Conservation (phyloP, 148 eudicot genomes). For the Bassia scoparia region DNA sequence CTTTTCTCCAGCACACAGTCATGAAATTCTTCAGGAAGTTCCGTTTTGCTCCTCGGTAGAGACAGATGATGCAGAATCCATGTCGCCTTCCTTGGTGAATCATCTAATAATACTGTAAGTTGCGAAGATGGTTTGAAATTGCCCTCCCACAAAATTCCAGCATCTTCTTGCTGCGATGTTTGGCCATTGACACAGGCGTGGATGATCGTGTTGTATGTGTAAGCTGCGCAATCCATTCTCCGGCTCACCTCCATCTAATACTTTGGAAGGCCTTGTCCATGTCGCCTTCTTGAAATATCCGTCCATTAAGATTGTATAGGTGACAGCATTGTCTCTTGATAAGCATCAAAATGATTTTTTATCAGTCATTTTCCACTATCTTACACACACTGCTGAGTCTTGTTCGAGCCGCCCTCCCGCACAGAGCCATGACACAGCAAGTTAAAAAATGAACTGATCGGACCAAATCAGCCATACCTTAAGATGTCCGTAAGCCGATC, state of each 20-base stretch:
- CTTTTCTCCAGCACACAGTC: no score
- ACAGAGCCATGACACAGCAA: no score
- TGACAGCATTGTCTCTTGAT: conserved; percentile 44
- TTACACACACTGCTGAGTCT: no score
- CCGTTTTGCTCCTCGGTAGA: no score
- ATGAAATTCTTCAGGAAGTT: no score
- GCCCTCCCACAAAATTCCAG: conserved; percentile 36
- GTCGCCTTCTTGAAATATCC: conserved; percentile 50
- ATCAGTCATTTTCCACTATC: no score
- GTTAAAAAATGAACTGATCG: no score
- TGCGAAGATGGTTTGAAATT: conserved; percentile 38
- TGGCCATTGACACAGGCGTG: conserved; percentile 52
- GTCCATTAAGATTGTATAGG: conserved; percentile 44
- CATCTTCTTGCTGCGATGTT: conserved; percentile 42
- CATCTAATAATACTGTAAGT: conserved; percentile 57
- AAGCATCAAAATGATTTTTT: no score
- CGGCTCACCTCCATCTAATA: conserved; percentile 41
- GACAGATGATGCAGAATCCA: conserved; percentile 52
- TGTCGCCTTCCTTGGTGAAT: conserved; percentile 45
- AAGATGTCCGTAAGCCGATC: no score
- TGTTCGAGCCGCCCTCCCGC: no score
- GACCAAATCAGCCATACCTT: no score
- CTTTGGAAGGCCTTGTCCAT: conserved; percentile 41
- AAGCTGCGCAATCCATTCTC: conserved; percentile 38
- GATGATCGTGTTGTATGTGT: conserved; percentile 46